Base-by-base conservation (phyloP, 805 yeast genomes). In the Yamadazyma sp. region DNA sequence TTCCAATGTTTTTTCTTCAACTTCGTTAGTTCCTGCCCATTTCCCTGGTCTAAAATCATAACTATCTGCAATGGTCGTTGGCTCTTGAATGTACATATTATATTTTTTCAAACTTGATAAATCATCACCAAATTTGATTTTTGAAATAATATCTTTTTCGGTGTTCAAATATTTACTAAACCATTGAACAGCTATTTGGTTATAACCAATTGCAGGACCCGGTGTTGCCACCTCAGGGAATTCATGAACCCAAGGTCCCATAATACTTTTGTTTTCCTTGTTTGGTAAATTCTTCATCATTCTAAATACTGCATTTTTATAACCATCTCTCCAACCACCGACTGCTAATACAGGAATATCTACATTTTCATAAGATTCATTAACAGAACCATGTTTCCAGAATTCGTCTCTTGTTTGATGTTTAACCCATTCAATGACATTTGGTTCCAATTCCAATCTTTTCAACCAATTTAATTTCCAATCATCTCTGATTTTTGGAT, bases 191-290 rank as follows among this genome's bases (percentile, higher is more conserved):
- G 72, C 60, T 19, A 67, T 32, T 40, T 69, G 70, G 25, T 63
- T 66, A 35, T 61, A 69, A 3, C 73, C 74, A 43, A 69, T 61
- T 37, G 58, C 60, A 21, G 75, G 74, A 7, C 57, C 55, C 5
- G 73, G 74, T 22, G 62, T 65, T 1, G 73, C 74, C 52, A 69
- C 61, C 43, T 69, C 73, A 3, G 74, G 75, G 47, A 57, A 69
- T 42, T 69, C 74, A 43, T 69, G 75, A 30, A 69, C 73, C 75
- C 74, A 69, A 7, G 73, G 75, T 15, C 74, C 73, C 44, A 69
- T 58, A 11, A 69, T 38, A 23, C 60, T 61, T 22, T 55, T 46
- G 1, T 65, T 50, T 9, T 41, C 41, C 7, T 26, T 23, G 33
- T 66, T 55, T n/a, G 68, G 69, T 23, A 69, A 48, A 16, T 62